Evolutionary conservation across 1,284 basidiomycete species (phyloP).

Genomic region (Microbotryum silenes-acaulis): DNA sequence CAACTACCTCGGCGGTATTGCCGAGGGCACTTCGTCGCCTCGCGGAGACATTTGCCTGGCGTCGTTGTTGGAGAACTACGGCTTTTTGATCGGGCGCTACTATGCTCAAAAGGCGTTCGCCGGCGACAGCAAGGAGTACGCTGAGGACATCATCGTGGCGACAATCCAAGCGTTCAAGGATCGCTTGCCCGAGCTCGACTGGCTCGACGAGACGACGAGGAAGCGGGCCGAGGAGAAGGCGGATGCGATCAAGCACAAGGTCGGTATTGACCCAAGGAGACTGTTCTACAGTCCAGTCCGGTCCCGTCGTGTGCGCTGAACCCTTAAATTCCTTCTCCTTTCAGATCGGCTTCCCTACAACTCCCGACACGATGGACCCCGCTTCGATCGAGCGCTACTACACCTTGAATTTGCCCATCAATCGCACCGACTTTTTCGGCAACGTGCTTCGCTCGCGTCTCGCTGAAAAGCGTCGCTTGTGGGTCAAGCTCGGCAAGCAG

Average conservation of each 20-base stretch:
- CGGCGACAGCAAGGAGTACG: conserved; percentile 66
- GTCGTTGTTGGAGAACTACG: conserved; percentile 44
- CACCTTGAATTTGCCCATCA: conserved; percentile 53
- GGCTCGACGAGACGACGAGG: conserved; percentile 86
- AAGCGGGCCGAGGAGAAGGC: conserved; percentile 77
- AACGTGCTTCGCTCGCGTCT: conserved; percentile 61
- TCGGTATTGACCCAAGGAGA: background rate
- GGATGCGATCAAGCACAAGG: conserved; percentile 36
- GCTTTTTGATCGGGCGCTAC: conserved; percentile 49
- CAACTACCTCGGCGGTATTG: conserved; percentile 71
- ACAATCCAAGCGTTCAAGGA: conserved; percentile 77
- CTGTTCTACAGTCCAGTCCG: background rate
- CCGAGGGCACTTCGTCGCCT: conserved; percentile 75
- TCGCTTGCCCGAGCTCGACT: conserved; percentile 66
- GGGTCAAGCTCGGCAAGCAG: conserved; percentile 64
- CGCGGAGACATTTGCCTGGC: conserved; percentile 56
- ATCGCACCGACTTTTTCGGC: conserved; percentile 67
- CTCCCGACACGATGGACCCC: conserved; percentile 70
- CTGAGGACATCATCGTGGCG: conserved; percentile 76
- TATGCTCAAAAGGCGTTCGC: conserved; percentile 84
- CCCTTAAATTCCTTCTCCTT: conserved; percentile 49
- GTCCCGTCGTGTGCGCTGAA: background rate
- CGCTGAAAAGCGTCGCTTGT: conserved; percentile 48
- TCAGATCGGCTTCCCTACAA: conserved; percentile 82
- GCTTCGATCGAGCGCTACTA: conserved; percentile 70